Percentiles rank a stretch among this genome's conserved stretches.
These are phyloP conservation scores for Daedalea quercina DNA, from an alignment of 768 basidiomycete species.

Conservation along the genomic window DNA sequence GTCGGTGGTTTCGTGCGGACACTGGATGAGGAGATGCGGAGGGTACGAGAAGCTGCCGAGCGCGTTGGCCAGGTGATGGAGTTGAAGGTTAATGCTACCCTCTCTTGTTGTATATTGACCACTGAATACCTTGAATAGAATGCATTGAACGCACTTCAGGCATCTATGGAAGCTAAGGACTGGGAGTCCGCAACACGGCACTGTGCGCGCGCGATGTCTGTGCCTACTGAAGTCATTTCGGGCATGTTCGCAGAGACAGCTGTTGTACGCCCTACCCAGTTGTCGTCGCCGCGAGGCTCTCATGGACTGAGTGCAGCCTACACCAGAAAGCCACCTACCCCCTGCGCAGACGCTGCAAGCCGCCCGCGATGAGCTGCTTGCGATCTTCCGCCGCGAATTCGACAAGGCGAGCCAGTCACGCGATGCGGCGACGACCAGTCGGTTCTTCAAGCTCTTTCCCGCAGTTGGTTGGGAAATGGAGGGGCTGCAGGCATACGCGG, in stretches of 20 bases:
- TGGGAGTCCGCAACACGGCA: slow-evolving; percentile 95
- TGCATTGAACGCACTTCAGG: slow-evolving; percentile 50
- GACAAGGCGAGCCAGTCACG: slow-evolving; percentile 71
- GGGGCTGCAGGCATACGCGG: slow-evolving; percentile 87
- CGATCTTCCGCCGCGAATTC: slow-evolving; percentile 76
- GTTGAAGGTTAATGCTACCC: slow-evolving; percentile 61
- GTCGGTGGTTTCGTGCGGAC: slow-evolving; percentile 87
- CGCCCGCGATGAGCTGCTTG: slow-evolving; percentile 68
- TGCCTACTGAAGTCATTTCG: slow-evolving; percentile 70
- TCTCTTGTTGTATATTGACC: not conserved
- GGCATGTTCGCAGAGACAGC: slow-evolving; percentile 82
- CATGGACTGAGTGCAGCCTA: slow-evolving; percentile 54
- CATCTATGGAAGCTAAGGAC: slow-evolving; percentile 71
- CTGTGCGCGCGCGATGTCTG: slow-evolving; percentile 84
- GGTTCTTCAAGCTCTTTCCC: slow-evolving; percentile 97
- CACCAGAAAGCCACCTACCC: slow-evolving; percentile 78
- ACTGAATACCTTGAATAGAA: slow-evolving; percentile 44
- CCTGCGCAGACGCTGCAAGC: slow-evolving; percentile 77
- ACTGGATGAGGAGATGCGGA: slow-evolving; percentile 89
- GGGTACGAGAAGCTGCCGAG: slow-evolving; percentile 87
- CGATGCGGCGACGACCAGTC: slow-evolving; percentile 81
- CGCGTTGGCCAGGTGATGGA: slow-evolving; percentile 92
- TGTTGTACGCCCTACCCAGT: slow-evolving; percentile 45
- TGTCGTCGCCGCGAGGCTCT: not conserved
- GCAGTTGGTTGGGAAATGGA: slow-evolving; percentile 90